These are phyloP conservation scores for Penicillium thymicola DNA, from an alignment of 2,329 filamentous ascomycete species.

Conservation along the genomic window DNA sequence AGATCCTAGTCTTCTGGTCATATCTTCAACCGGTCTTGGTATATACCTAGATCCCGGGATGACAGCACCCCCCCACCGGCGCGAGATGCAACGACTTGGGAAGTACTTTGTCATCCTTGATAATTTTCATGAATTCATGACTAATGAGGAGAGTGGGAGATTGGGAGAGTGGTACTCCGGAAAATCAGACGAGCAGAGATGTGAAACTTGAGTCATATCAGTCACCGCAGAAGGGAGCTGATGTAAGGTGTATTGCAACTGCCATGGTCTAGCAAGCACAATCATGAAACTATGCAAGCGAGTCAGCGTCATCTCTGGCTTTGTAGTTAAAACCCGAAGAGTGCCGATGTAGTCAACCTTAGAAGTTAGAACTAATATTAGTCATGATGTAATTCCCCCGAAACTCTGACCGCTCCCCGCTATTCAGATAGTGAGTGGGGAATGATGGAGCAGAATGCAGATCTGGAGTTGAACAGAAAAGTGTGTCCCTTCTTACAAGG, in stretches of 20 bases:
- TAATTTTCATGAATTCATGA: neutral
- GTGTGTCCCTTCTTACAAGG: neutral
- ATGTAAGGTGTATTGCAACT: neutral
- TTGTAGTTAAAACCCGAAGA: neutral
- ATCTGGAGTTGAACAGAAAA: neutral
- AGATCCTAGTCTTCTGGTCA: neutral
- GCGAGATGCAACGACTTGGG: neutral
- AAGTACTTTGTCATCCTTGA: neutral
- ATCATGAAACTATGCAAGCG: neutral
- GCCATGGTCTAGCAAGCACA: neutral
- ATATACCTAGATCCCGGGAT: neutral
- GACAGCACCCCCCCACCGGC: neutral
- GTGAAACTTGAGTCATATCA: neutral
- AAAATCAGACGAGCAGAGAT: no score
- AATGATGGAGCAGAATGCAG: neutral
- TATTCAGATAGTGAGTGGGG: neutral
- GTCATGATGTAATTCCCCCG: neutral
- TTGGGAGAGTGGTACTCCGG: neutral
- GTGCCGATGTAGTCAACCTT: neutral
- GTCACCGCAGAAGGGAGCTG: neutral
- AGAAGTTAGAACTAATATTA: neutral
- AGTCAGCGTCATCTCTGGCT: neutral
- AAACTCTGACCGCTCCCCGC: neutral
- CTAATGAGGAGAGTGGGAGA: neutral
- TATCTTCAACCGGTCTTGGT: neutral